These are phyloP conservation scores for Aspergillus baeticus DNA, from an alignment of 495 filamentous ascomycete species.

Conservation along the genomic window DNA sequence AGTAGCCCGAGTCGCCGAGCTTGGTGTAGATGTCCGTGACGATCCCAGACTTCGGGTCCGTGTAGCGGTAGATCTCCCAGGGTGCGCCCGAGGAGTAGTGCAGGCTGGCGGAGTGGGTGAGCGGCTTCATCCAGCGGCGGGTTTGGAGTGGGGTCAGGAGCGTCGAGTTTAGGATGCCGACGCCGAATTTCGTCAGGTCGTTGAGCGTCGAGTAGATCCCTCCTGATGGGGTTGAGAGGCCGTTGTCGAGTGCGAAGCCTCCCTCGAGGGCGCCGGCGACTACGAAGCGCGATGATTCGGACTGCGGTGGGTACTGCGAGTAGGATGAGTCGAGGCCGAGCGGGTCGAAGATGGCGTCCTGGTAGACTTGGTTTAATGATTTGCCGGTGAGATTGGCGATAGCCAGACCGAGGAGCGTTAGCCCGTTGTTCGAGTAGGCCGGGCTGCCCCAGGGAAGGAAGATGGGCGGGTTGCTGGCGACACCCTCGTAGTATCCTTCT, in stretches of 20 bases:
- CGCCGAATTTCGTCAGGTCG: constrained; percentile 34
- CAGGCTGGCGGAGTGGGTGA: constrained; percentile 46
- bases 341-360: constrained; percentile 42
- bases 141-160: constrained; percentile 38
- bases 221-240: constrained; percentile 29
- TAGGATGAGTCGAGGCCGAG: constrained; percentile 44
- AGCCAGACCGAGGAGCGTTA: constrained; percentile 51
- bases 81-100: constrained; percentile 44
- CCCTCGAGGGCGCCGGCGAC: constrained; percentile 27
- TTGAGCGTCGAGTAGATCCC: constrained; percentile 31
- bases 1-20: constrained; percentile 39
- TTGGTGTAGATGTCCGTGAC: constrained; percentile 47
- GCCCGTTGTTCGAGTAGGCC: constrained; percentile 57
- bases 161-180: constrained; percentile 48
- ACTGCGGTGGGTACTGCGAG: constrained; percentile 32
- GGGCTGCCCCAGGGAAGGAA: constrained; percentile 48
- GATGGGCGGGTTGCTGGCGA: constrained; percentile 34
- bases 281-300: constrained; percentile 13
- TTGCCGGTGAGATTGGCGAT: constrained; percentile 54
- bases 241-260: constrained; percentile 30
- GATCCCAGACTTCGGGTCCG: constrained; percentile 20
- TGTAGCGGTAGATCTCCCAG: constrained; percentile 44
- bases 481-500: constrained; percentile 18
- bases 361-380: constrained; percentile 41
- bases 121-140: constrained; percentile 47